phyloP scores from a whole-genome alignment of 2,329 filamentous ascomycete genomes.

The Penicillium janthinellum region DNA sequence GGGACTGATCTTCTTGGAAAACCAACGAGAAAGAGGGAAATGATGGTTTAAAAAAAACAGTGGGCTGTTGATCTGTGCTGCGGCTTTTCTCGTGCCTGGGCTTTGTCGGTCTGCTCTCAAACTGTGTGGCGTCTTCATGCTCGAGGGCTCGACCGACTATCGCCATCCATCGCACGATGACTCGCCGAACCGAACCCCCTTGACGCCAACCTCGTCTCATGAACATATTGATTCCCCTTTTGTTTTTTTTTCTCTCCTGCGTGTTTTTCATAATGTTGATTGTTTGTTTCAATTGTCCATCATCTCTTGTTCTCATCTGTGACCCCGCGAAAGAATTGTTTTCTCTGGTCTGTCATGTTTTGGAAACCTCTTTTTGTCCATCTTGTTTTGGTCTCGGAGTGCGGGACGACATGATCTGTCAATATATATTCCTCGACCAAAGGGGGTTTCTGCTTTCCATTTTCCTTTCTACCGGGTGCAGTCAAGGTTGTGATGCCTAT shows the following conservation, averaged over 20 bases:
- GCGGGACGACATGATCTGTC: constrained; percentile 33
- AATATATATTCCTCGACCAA: constrained; percentile 28
- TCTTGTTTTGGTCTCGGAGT: constrained; percentile 24
- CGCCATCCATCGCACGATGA: constrained; percentile 29
- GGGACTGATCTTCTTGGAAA: constrained; percentile 1
- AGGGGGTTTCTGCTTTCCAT: constrained; percentile 10
- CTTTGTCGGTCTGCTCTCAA: constrained; percentile 2
- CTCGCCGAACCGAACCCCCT: constrained; percentile 27
- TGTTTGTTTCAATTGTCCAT: constrained; percentile 9
- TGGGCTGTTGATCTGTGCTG: constrained; percentile 22
- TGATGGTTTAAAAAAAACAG: constrained; percentile 18
- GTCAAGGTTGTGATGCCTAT: too few relatives aligned
- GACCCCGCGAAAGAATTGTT: constrained; percentile 33
- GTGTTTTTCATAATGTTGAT: constrained; percentile 11
- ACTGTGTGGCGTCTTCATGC: background rate
- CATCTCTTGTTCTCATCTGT: constrained; percentile 14
- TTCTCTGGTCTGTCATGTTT: constrained; percentile 21
- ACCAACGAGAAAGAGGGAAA: constrained; percentile 13
- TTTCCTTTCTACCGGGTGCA: background rate
- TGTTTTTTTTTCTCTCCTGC: constrained; percentile 26
- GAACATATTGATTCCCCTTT: constrained; percentile 45
- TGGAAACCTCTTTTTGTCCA: constrained; percentile 19
- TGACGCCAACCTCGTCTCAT: constrained; percentile 43
- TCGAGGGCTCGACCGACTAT: background rate
- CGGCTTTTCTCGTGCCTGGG: constrained; percentile 20